A percentile compares a stretch with the other conserved stretches of the same genome.
phyloP scores from a whole-genome alignment of 257 asterid genomes.

The Haberlea rhodopensis region DNA sequence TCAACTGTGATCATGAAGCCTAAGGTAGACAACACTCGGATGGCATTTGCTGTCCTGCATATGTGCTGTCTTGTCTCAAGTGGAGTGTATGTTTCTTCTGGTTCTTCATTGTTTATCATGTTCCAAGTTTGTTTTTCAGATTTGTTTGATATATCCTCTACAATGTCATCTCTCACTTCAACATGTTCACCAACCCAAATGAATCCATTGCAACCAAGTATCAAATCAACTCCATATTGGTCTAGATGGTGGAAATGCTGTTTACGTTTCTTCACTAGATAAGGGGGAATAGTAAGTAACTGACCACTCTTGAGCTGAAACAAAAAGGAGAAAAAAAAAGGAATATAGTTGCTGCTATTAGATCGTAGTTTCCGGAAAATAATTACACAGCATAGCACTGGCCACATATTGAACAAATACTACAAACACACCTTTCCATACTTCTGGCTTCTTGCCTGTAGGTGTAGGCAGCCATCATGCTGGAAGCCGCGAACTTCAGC shows the following conservation, averaged over 20 bases:
- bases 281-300: constrained; percentile 67
- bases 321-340: not conserved
- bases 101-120: constrained; percentile 28
- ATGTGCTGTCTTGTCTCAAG: constrained; percentile 60
- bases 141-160: constrained; percentile 49
- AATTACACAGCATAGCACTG: not conserved
- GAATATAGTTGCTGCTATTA: not conserved
- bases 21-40: constrained; percentile 63
- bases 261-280: constrained; percentile 83
- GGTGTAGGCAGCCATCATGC: constrained; percentile 85
- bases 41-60: constrained; percentile 80
- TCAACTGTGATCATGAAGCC: constrained; percentile 72
- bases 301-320: constrained; percentile 86
- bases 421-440: constrained; percentile 73
- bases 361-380: not conserved
- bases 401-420: not conserved
- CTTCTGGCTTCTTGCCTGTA: constrained; percentile 94
- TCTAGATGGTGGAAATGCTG: constrained; percentile 86
- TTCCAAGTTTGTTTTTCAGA: constrained; percentile 40
- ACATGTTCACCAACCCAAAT: constrained; percentile 93
- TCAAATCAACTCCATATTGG: constrained; percentile 71
- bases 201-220: constrained; percentile 88
- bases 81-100: constrained; percentile 49
- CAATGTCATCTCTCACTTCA: constrained; percentile 64
- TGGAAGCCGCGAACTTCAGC: constrained; percentile 96